These are phyloP conservation scores for Saccharomycopsis guyanensis DNA, from an alignment of 805 yeast species.

Conservation along the genomic window DNA sequence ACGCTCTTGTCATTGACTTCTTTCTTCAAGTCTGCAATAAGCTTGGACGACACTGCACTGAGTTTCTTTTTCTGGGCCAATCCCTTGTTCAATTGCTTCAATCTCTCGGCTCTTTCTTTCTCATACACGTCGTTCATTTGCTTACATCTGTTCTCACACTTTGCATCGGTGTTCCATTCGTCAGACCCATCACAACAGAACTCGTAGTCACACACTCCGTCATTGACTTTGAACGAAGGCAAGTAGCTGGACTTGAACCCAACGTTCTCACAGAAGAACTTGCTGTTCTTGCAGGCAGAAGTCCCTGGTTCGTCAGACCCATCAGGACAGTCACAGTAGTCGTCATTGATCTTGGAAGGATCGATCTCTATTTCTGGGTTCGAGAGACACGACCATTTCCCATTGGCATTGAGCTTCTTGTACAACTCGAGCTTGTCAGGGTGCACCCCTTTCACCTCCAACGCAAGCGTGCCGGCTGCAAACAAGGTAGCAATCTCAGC, in stretches of 20 bases:
- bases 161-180: slow-evolving; percentile 37
- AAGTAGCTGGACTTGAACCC: slow-evolving; percentile 61
- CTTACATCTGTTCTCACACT: slow-evolving; percentile 26
- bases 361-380: slow-evolving; percentile 60
- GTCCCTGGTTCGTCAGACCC: slow-evolving; percentile 98
- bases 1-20: slow-evolving; percentile 12
- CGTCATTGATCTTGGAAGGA: slow-evolving; percentile 67
- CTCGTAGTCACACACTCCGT: slow-evolving; percentile 87
- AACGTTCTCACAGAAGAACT: slow-evolving; percentile 69
- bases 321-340: slow-evolving; percentile 94
- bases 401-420: slow-evolving; percentile 37
- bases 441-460: slow-evolving; percentile 12
- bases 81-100: slow-evolving; percentile 23
- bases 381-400: slow-evolving; percentile 61
- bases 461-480: not conserved
- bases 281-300: slow-evolving; percentile 55
- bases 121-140: slow-evolving; percentile 26
- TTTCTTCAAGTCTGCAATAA: slow-evolving; percentile 4
- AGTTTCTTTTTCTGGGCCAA: slow-evolving; percentile 22
- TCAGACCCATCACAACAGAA: slow-evolving; percentile 93
- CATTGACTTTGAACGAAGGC: slow-evolving; percentile 65
- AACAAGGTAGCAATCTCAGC: not conserved
- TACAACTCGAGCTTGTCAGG: slow-evolving; percentile 34
- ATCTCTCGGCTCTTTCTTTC: slow-evolving; percentile 21
- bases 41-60: not conserved